Conservation (phyloP, 2,329 filamentous ascomycete genomes). For the Xylariaceae sp. region DNA sequence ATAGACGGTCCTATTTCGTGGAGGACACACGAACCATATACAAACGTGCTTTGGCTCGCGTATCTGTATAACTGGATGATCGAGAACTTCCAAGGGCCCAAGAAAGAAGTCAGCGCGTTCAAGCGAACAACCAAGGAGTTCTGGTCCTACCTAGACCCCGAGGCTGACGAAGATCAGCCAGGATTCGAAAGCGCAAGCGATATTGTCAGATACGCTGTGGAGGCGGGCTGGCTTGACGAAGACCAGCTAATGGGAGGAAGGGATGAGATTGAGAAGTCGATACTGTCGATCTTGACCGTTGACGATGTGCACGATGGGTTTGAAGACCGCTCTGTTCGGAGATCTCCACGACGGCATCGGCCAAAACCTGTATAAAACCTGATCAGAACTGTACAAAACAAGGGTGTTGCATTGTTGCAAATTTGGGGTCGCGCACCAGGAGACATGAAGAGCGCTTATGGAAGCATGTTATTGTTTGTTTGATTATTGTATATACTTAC, state of each 20-base stretch:
- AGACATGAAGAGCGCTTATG: conserved; percentile 6
- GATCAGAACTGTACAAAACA: too few species aligned
- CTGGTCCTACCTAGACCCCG: conserved; percentile 50
- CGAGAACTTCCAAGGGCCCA: conserved; percentile 44
- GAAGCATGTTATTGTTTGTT: not conserved
- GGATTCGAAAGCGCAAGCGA: conserved; percentile 54
- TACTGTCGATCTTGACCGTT: conserved; percentile 26
- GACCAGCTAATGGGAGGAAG: conserved; percentile 44
- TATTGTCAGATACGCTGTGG: conserved; percentile 53
- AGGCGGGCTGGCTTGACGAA: conserved; percentile 54
- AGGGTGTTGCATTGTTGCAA: conserved; percentile 6
- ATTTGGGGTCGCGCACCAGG: not conserved
- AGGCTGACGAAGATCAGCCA: conserved; percentile 43
- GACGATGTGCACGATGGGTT: conserved; percentile 15
- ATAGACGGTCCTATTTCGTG: conserved; percentile 50
- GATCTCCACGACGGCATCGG: conserved; percentile 24
- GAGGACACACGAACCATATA: conserved; percentile 55
- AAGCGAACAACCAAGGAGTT: conserved; percentile 48
- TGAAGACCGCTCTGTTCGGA: conserved; percentile 17
- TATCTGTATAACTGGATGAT: conserved; percentile 55
- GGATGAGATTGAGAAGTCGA: conserved; percentile 31
- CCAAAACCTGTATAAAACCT: conserved; percentile 11
- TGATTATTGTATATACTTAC: not conserved
- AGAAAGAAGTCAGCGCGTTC: conserved; percentile 44
- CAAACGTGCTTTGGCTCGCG: conserved; percentile 62